Percentiles rank a stretch among this genome's conserved stretches.
Evolutionary conservation across 768 basidiomycete genomes (phyloP).

Genomic region (Naganishia vaughanmartiniae): DNA sequence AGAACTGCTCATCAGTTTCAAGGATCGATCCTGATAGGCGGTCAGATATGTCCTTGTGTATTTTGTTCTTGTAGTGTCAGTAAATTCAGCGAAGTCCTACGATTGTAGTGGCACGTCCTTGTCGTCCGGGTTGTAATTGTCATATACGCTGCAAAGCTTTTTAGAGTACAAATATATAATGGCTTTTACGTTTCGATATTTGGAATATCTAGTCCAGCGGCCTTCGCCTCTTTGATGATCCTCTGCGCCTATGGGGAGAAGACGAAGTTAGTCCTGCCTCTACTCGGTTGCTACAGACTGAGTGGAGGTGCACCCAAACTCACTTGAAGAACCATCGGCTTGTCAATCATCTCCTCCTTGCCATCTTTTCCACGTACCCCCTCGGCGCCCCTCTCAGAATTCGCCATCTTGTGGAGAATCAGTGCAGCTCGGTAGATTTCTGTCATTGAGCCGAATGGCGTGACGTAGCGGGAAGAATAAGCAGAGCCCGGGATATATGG

Average conservation of each 20-base stretch:
- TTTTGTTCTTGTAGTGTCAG: neutral
- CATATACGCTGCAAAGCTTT: neutral
- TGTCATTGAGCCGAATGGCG: constrained; percentile 42
- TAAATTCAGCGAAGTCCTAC: neutral
- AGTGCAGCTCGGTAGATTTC: constrained; percentile 74
- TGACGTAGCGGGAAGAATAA: neutral
- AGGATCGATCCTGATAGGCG: constrained; percentile 3
- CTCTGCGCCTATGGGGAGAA: neutral
- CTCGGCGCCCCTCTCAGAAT: constrained; percentile 63
- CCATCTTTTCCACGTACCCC: constrained; percentile 64
- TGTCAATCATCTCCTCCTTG: constrained; percentile 78
- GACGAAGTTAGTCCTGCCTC: neutral
- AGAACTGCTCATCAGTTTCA: constrained; percentile 26
- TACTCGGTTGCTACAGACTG: no score
- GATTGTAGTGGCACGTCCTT: neutral
- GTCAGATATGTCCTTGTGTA: neutral
- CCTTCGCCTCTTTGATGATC: constrained; percentile 20
- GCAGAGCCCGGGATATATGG: neutral
- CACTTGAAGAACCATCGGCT: constrained; percentile 83
- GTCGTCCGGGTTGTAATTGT: neutral
- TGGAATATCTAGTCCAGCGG: constrained; percentile 6
- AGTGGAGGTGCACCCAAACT: no score
- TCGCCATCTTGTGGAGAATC: constrained; percentile 67
- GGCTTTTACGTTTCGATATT: neutral
- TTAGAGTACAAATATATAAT: neutral